phyloP scores from a whole-genome alignment of 2,329 filamentous ascomycete species.

The Neopestalotiopsis rosae region DNA sequence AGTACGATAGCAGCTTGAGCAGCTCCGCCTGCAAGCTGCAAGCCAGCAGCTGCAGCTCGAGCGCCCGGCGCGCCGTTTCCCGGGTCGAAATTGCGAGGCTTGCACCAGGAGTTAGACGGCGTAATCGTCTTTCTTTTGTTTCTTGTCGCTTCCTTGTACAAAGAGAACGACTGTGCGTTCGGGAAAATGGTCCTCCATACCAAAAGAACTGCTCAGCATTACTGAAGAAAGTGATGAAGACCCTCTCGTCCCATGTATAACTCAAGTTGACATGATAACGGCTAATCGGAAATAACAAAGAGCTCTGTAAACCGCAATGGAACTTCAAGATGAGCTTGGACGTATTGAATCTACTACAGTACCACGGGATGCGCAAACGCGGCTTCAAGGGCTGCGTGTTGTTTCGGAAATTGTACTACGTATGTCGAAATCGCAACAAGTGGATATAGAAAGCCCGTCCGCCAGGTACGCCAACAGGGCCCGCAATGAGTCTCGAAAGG shows the following conservation, averaged over 20 bases:
- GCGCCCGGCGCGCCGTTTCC: slow-evolving; percentile 1
- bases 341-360: too few species aligned
- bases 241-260: too few species aligned
- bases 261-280: too few species aligned
- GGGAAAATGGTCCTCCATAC: background rate
- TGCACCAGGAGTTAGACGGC: slow-evolving; percentile 11
- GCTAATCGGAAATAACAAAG: too few species aligned
- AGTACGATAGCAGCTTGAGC: background rate
- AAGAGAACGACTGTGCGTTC: background rate
- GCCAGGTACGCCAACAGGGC: background rate
- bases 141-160: background rate
- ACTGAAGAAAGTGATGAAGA: too few species aligned
- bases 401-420: slow-evolving; percentile 4
- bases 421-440: background rate
- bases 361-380: background rate
- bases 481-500: background rate
- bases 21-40: slow-evolving; percentile 1
- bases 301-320: too few species aligned
- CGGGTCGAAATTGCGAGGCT: slow-evolving; percentile 25
- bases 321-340: too few species aligned
- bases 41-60: background rate
- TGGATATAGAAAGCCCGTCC: background rate
- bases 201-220: too few species aligned
- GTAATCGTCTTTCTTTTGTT: slow-evolving; percentile 14
- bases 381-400: background rate